A percentile compares a stretch with the other conserved stretches of the same genome.
These are phyloP conservation scores for Solanum ahanhuiri DNA, from an alignment of 257 asterid genomes.

Conservation along the genomic window DNA sequence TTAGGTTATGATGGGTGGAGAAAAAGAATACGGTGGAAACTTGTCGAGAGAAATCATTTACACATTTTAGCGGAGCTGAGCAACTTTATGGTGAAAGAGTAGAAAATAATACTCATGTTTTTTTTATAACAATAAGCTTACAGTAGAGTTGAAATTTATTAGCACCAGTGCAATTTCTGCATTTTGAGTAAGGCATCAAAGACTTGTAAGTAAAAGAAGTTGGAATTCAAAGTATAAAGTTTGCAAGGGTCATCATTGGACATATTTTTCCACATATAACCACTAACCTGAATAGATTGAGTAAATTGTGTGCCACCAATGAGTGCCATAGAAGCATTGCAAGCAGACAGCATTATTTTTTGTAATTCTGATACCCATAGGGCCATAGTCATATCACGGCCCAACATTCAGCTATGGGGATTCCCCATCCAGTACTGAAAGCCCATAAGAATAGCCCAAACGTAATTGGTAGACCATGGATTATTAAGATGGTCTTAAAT, in stretches of 20 bases:
- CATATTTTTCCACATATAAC: neutral
- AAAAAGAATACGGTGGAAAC: neutral
- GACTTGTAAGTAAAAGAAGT: neutral
- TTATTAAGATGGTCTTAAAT: neutral
- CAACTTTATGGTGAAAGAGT: neutral
- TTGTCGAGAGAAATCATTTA: neutral
- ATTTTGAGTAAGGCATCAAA: neutral
- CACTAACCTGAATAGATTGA: neutral
- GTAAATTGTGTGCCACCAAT: too few species aligned
- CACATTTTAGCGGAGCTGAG: neutral
- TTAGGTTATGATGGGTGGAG: neutral
- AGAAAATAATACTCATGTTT: neutral
- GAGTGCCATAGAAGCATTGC: too few species aligned
- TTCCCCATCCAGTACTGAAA: neutral
- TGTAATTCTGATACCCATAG: too few species aligned
- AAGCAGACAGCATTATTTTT: too few species aligned
- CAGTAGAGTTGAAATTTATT: neutral
- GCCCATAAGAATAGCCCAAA: neutral
- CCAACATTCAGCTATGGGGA: too few species aligned
- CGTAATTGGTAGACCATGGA: neutral
- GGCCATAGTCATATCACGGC: too few species aligned
- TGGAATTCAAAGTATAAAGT: neutral
- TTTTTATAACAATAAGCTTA: neutral
- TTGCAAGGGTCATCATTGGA: neutral
- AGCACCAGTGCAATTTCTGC: neutral